phyloP scores from a whole-genome alignment of 352 stramenopile species.

The Stephanocyclus meneghinianus region DNA sequence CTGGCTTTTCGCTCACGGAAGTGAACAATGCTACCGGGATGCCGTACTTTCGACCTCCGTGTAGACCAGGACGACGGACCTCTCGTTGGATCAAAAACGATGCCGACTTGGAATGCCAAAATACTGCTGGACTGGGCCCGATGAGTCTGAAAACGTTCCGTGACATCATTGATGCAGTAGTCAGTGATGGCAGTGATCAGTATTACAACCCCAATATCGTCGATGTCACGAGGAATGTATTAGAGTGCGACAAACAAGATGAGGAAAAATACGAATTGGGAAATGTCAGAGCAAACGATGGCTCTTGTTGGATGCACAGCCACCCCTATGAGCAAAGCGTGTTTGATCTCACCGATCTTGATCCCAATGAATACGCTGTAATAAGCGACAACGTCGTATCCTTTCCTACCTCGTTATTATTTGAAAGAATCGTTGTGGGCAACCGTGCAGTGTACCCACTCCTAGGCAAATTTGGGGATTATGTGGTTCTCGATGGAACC shows the following conservation, averaged over 20 bases:
- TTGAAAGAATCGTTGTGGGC: not conserved
- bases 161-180: conserved; percentile 24
- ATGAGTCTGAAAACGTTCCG: conserved; percentile 20
- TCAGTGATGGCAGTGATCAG: not conserved
- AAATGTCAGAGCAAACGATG: conserved; percentile 27
- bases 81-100: conserved; percentile 37
- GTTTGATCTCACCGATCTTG: conserved; percentile 47
- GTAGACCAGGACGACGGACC: conserved; percentile 2
- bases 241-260: conserved; percentile 16
- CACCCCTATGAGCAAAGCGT: conserved; percentile 50
- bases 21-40: conserved; percentile 5
- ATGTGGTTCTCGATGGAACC: conserved; percentile 27
- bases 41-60: conserved; percentile 18
- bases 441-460: not conserved
- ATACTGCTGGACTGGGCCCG: conserved; percentile 7
- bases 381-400: not conserved
- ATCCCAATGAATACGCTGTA: conserved; percentile 8
- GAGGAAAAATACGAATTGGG: conserved; percentile 12
- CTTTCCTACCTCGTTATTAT: not conserved
- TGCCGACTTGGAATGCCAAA: conserved; percentile 11
- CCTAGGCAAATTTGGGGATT: conserved; percentile 35
- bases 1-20: conserved; percentile 8
- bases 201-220: conserved; percentile 31
- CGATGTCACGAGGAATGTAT: conserved; percentile 14
- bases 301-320: conserved; percentile 49